Evolutionary conservation across 2,329 filamentous ascomycete genomes (phyloP).

Genomic region (Neopestalotiopsis sp.): DNA sequence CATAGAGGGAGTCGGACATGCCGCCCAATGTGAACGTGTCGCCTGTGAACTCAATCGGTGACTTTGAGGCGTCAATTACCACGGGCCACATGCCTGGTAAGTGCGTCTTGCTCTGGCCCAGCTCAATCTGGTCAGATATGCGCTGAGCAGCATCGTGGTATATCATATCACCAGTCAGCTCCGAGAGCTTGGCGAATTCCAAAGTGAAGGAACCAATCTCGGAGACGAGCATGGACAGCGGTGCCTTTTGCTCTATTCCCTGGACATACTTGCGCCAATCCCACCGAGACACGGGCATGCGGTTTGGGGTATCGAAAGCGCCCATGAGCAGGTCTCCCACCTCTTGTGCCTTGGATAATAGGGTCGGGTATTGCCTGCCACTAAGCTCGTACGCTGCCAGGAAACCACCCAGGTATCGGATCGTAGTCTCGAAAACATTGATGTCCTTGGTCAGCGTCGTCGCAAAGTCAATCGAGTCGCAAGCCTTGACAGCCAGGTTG

Average conservation of each 20-base stretch:
- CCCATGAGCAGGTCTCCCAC: slow-evolving; percentile 69
- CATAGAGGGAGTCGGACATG: slow-evolving; percentile 64
- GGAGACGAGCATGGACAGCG: slow-evolving; percentile 45
- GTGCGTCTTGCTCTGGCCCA: slow-evolving; percentile 56
- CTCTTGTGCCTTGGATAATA: slow-evolving; percentile 67
- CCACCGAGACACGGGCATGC: slow-evolving; percentile 68
- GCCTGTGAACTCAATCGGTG: slow-evolving; percentile 58
- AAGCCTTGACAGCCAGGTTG: slow-evolving; percentile 63
- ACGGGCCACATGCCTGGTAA: slow-evolving; percentile 70
- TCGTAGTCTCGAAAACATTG: slow-evolving; percentile 75
- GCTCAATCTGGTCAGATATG: slow-evolving; percentile 61
- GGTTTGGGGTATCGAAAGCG: slow-evolving; percentile 71
- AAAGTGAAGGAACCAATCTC: slow-evolving; percentile 65
- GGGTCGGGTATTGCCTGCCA: slow-evolving; percentile 52
- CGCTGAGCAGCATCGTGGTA: slow-evolving; percentile 68
- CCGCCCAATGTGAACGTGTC: slow-evolving; percentile 62
- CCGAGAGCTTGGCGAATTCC: slow-evolving; percentile 69
- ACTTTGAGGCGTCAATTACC: slow-evolving; percentile 55
- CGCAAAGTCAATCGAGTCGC: slow-evolving; percentile 66
- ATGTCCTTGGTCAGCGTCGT: slow-evolving; percentile 55
- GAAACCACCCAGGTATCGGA: slow-evolving; percentile 73
- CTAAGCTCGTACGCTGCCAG: slow-evolving; percentile 74
- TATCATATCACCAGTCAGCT: slow-evolving; percentile 64
- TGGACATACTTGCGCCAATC: slow-evolving; percentile 59
- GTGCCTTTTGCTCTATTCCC: slow-evolving; percentile 51